Evolutionary conservation across 2,329 filamentous ascomycete genomes (phyloP), one percentile per base, ranked within the genome.

Genomic region (Zymoseptoria ardabiliae): DNA sequence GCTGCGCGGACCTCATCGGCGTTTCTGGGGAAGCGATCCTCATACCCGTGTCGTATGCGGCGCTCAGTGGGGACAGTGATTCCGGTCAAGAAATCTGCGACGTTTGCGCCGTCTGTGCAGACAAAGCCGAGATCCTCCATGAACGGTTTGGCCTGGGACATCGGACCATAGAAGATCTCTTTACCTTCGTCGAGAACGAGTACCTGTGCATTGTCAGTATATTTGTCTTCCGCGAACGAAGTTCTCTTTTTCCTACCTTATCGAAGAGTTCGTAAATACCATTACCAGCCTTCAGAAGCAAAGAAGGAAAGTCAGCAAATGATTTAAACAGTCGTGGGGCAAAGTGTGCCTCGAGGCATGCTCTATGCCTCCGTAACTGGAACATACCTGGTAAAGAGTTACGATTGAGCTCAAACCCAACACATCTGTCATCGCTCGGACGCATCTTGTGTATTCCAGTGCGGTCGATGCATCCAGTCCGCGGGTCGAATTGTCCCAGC

Each of bases 231-330:
- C 11, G 28, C 28, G 28, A 11, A 30, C 28, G 28, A 30, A n/a
- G n/a, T n/a, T n/a, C n/a, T n/a, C n/a, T n/a, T n/a, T n/a, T 30
- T 30, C 28, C 2, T 30, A 30, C 35, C 68, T 89, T 89, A 69
- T 89, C 85, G 68, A 89, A 89, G 0, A 85, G 77, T 23, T 87
- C 76, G 69, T 87, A 88, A 60, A 89, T 88, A 22, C 81, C 84
- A 58, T 89, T 87, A 5, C 85, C 84, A 2, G 87, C 86, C n/a
- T n/a, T n/a, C n/a, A n/a, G n/a, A n/a, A n/a, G n/a, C n/a, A n/a
- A n/a, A n/a, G n/a, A n/a, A n/a, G n/a, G n/a, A n/a, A n/a, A n/a
- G n/a, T n/a, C n/a, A n/a, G n/a, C n/a, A n/a, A n/a, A n/a, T n/a
- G n/a, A n/a, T n/a, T n/a, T n/a, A n/a, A n/a, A n/a, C n/a, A n/a